Conservation (phyloP, 495 filamentous ascomycete genomes). For the Aspergillus homomorphus region DNA sequence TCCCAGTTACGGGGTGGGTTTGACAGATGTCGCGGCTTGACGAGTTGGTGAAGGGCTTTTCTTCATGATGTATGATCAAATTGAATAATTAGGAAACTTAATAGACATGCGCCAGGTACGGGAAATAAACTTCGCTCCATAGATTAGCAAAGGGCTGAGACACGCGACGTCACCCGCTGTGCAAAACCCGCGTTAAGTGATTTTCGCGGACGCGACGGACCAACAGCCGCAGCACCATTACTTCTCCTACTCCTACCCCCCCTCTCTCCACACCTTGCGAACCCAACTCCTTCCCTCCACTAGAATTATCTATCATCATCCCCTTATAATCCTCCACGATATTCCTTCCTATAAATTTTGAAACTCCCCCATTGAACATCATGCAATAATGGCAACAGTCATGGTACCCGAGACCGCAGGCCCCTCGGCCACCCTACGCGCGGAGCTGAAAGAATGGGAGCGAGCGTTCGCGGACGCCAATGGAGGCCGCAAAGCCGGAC, state of each 20-base stretch:
- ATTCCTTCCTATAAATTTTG: not conserved
- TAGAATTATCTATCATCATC: not conserved
- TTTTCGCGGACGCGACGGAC: constrained; percentile 24
- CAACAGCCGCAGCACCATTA: not conserved
- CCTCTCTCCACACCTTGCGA: not conserved
- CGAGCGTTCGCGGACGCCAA: constrained; percentile 66
- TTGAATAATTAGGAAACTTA: not conserved
- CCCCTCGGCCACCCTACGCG: constrained; percentile 49
- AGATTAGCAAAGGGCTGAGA: not conserved
- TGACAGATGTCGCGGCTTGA: constrained; percentile 68
- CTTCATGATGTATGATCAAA: not conserved
- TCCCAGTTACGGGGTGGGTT: constrained; percentile 86
- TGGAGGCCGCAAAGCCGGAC: constrained; percentile 70
- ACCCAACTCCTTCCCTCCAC: not conserved
- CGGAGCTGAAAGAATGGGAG: constrained; percentile 86
- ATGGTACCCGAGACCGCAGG: constrained; percentile 26
- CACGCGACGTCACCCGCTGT: constrained; percentile 26
- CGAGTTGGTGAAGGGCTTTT: constrained; percentile 71
- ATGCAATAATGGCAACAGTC: constrained; percentile 36
- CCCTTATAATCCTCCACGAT: not conserved
- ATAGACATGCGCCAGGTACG: not conserved
- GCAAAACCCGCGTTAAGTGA: constrained; percentile 27
- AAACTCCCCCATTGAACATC: not conserved
- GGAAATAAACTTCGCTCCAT: not conserved
- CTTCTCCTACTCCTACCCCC: not conserved